Base-by-base conservation (phyloP, 139 green algal species). In the Marvania coccoides region DNA sequence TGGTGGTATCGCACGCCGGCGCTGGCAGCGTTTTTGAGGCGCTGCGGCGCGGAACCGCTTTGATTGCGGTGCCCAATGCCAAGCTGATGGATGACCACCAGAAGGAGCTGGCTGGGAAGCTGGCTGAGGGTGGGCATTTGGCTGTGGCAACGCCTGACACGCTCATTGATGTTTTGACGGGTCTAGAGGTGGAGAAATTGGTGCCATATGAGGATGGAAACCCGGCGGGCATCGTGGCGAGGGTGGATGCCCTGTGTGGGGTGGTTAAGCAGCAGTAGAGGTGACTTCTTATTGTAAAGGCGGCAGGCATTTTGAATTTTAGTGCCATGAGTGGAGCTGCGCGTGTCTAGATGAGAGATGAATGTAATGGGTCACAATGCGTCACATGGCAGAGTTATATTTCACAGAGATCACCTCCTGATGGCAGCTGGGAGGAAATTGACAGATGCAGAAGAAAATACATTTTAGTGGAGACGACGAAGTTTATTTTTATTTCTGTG, bases 81-180 rank as follows among this genome's bases (percentile, higher is more conserved):
- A 37, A 80, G 31, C 74, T 95, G 28, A 95, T 95, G 88, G 84
- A 87, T 78, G 89, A 95, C 72, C 88, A 95, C 67, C 88, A 95
- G 75, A 82, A n/a, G 23, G 60, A 90, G 67, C 73, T 90, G 36
- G 87, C 79, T 5, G 54, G 78, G 33, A 71, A 88, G 59, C 73
- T 95, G 36, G 78, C 80, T 39, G 47, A 28, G 14, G 58, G 78
- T 58, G 56, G 74, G 1, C 64, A 88, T 65, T 61, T 85, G 67
- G 53, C 83, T 39, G 60, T 66, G 26, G 81, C 84, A 10, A 70
- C 63, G 13, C 71, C 76, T 2, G 67, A 66, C 2, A 69, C 51
- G 3, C 74, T 91, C 67, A 61, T 70, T 13, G 28, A 53, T 2
- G 76, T 73, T 24, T 54, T 91, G 24, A 36, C 31, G 30, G 5